phyloP scores from a whole-genome alignment of 768 basidiomycete genomes.

The Favolaschia claudopus region DNA sequence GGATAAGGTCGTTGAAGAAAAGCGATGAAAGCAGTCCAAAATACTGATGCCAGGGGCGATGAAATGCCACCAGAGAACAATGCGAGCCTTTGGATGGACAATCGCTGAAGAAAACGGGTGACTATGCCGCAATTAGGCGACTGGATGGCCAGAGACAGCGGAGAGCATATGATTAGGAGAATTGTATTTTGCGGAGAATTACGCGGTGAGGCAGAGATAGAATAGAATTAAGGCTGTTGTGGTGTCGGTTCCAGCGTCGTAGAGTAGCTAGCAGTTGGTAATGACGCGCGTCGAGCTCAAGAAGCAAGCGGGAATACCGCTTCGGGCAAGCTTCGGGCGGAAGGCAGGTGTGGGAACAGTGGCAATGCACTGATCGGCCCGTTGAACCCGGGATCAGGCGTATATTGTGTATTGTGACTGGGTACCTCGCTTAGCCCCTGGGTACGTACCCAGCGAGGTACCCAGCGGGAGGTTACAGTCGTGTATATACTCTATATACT shows the following conservation, averaged over 20 bases:
- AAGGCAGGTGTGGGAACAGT: not conserved
- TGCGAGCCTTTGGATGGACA: too few species aligned
- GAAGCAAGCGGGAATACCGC: not conserved
- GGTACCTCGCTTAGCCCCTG: conserved; percentile 13
- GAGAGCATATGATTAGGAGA: too few species aligned
- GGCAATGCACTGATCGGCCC: conserved; percentile 6
- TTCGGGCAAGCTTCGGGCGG: not conserved
- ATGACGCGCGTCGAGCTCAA: too few species aligned
- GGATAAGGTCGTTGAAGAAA: too few species aligned
- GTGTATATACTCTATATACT: conserved; percentile 3
- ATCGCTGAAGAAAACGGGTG: too few species aligned
- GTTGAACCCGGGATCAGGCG: not conserved
- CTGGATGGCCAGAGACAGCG: too few species aligned
- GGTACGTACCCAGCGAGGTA: conserved; percentile 15
- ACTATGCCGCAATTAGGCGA: too few species aligned
- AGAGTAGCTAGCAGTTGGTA: not conserved
- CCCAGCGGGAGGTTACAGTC: conserved; percentile 1
- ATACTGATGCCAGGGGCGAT: too few species aligned
- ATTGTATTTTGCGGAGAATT: too few species aligned
- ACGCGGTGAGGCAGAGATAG: too few species aligned
- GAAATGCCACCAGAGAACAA: too few species aligned
- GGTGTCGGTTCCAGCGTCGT: not conserved
- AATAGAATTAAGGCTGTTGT: not conserved
- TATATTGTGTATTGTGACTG: conserved; percentile 17
- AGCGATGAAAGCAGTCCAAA: too few species aligned